Conservation (phyloP, 2,329 filamentous ascomycete species). For the Trichoderma sp. region DNA sequence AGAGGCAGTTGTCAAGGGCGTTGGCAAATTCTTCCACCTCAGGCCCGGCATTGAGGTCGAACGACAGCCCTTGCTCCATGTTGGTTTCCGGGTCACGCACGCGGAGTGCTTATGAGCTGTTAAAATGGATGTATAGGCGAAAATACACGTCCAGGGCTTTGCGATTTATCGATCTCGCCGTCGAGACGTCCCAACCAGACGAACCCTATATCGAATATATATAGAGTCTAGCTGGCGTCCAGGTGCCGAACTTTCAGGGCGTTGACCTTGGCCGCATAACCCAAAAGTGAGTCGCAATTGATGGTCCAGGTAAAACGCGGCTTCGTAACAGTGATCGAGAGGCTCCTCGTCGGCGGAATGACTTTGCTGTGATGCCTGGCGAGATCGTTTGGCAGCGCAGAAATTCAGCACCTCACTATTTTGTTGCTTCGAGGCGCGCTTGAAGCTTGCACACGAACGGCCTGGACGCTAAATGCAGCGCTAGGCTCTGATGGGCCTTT, state of each 20-base stretch:
- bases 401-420: conserved; percentile 17
- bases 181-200: conserved; percentile 5
- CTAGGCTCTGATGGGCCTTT: neutral
- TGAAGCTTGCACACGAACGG: conserved; percentile 15
- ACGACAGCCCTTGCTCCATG: conserved; percentile 27
- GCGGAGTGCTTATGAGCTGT: neutral
- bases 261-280: conserved; percentile 9
- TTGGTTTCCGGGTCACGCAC: conserved; percentile 25
- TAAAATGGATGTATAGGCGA: neutral
- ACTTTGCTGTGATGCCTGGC: neutral
- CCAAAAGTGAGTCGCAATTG: neutral
- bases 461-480: conserved; percentile 8
- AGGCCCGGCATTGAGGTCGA: conserved; percentile 60
- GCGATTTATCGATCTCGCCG: conserved; percentile 3
- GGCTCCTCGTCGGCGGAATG: neutral
- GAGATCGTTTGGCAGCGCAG: conserved; percentile 6
- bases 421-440: conserved; percentile 20
- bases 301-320: neutral
- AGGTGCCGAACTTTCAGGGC: conserved; percentile 7
- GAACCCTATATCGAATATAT: neutral
- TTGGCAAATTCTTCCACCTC: conserved; percentile 88
- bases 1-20: conserved; percentile 71
- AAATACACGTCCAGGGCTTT: neutral
- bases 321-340: neutral
- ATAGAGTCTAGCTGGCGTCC: conserved; percentile 8